Conservation (phyloP, 176 grass and related monocot genomes). For the Phoenix roebelenii region DNA sequence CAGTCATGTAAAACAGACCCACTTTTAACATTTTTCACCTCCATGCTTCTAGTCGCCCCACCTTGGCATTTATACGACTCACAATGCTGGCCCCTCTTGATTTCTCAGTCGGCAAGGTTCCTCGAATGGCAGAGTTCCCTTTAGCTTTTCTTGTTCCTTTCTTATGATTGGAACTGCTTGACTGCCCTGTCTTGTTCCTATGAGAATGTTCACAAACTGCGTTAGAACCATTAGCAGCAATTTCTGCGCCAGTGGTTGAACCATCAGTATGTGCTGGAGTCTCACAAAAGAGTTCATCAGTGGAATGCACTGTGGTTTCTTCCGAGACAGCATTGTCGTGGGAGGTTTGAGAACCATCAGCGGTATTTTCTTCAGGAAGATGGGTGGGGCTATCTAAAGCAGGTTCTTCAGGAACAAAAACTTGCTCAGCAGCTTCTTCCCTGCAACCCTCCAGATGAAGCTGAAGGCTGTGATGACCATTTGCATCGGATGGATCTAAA, state of each 20-base stretch:
- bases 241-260: constrained; percentile 22
- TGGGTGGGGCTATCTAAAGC: constrained; percentile 32
- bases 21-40: constrained; percentile 33
- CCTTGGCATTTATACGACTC: constrained; percentile 72
- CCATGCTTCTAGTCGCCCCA: constrained; percentile 82
- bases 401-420: constrained; percentile 36
- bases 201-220: constrained; percentile 16
- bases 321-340: constrained; percentile 9
- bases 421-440: constrained; percentile 28
- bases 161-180: constrained; percentile 24
- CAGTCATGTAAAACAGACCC: too few relatives aligned
- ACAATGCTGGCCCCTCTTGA: constrained; percentile 58
- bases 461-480: constrained; percentile 1
- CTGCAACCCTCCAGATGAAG: constrained; percentile 4
- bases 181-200: constrained; percentile 36
- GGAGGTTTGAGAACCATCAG: background rate
- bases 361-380: constrained; percentile 18
- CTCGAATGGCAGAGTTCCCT: constrained; percentile 24
- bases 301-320: constrained; percentile 8
- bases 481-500: constrained; percentile 13
- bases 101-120: constrained; percentile 35
- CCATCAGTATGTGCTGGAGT: constrained; percentile 17
- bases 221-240: constrained; percentile 29
- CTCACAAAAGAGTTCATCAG: background rate
- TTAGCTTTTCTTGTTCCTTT: constrained; percentile 57